Conservation (phyloP, 345 rosid species). For the Heritiera littoralis region DNA sequence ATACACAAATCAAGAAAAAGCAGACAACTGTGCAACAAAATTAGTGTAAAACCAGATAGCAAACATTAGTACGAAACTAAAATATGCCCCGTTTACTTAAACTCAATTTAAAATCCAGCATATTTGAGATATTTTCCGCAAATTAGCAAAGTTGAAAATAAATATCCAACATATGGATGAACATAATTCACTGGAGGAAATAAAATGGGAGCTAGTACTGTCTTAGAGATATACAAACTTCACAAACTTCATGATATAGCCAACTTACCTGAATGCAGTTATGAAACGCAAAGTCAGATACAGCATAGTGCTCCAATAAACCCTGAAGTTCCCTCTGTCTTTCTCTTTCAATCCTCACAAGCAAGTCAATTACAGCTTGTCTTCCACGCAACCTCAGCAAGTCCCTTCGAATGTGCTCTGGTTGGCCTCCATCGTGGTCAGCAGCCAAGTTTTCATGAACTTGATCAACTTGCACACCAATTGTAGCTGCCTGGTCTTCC, state of each 20-base stretch:
- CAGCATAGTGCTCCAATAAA: constrained; percentile 89
- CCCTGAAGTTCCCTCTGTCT: constrained; percentile 87
- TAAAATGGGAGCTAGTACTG: not conserved
- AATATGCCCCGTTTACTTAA: not conserved
- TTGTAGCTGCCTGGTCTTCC: constrained; percentile 53
- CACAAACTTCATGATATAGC: constrained; percentile 7
- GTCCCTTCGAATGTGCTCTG: constrained; percentile 73
- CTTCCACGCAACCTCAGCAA: constrained; percentile 86
- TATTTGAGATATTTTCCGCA: not conserved
- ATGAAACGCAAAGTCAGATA: constrained; percentile 96
- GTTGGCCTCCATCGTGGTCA: constrained; percentile 68
- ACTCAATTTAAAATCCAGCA: not conserved
- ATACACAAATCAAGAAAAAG: not conserved
- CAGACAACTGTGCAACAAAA: not conserved
- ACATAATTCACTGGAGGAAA: not conserved
- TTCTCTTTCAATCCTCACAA: constrained; percentile 83
- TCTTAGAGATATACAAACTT: not conserved
- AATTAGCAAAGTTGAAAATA: not conserved
- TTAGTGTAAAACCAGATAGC: not conserved
- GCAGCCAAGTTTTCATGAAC: constrained; percentile 52
- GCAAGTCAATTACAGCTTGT: constrained; percentile 85
- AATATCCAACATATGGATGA: not conserved
- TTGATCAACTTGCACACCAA: constrained; percentile 48
- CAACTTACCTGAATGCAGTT: constrained; percentile 86
- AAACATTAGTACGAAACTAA: not conserved